These are phyloP conservation scores for Theobroma cacao DNA, from an alignment of 345 rosid species.

Conservation along the genomic window DNA sequence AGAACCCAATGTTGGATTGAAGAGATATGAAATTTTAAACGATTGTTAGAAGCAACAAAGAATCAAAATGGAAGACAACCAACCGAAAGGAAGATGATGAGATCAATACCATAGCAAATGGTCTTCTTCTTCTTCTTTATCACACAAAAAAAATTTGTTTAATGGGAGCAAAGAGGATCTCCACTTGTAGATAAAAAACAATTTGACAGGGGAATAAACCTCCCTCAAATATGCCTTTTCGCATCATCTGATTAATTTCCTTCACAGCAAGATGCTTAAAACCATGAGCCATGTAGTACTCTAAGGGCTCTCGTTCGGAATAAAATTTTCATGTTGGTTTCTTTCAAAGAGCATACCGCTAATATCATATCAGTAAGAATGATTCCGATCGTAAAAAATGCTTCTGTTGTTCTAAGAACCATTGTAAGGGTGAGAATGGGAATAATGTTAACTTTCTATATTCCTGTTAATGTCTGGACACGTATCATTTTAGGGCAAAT, in stretches of 20 bases:
- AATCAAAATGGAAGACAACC: slow-evolving; percentile 26
- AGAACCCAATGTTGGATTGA: slow-evolving; percentile 17
- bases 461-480: neutral
- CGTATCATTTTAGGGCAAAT: neutral
- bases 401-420: neutral
- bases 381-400: neutral
- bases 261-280: neutral
- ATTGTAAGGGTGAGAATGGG: neutral
- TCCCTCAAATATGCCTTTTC: neutral
- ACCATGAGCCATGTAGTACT: neutral
- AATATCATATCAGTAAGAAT: neutral
- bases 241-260: neutral
- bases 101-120: slow-evolving; percentile 9
- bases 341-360: neutral
- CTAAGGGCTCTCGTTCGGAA: neutral
- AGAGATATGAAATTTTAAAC: slow-evolving; percentile 21
- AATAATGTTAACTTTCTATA: neutral
- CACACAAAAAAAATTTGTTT: neutral
- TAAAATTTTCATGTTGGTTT: neutral
- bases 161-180: neutral
- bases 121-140: neutral
- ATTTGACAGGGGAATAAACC: neutral
- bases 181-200: neutral
- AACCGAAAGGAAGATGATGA: slow-evolving; percentile 4
- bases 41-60: neutral